phyloP scores from a whole-genome alignment of 768 basidiomycete genomes.

The Hericium rajendrae region DNA sequence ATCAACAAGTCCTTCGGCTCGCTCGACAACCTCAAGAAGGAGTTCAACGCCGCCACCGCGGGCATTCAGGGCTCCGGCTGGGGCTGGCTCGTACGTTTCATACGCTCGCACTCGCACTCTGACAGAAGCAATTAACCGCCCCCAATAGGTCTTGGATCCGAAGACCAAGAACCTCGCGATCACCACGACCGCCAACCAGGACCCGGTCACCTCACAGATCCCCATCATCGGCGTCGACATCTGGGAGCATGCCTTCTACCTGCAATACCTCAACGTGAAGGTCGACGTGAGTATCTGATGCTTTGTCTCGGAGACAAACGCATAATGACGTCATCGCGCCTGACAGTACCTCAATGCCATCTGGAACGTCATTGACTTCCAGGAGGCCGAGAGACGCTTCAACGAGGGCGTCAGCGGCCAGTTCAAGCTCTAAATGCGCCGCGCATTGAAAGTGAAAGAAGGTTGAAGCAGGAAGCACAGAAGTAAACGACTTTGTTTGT shows the following conservation, averaged over 20 bases:
- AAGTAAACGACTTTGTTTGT: too few relatives aligned
- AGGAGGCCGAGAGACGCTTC: conserved; percentile 69
- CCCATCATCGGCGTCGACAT: conserved; percentile 96
- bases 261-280: conserved; percentile 87
- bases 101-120: neutral
- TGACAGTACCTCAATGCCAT: conserved; percentile 85
- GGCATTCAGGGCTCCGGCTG: conserved; percentile 96
- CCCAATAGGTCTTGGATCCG: conserved; percentile 58
- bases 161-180: conserved; percentile 71
- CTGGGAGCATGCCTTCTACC: conserved; percentile 70
- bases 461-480: neutral
- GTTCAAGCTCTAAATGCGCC: neutral
- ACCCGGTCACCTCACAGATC: conserved; percentile 78
- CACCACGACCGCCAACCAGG: conserved; percentile 92
- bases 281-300: conserved; percentile 57
- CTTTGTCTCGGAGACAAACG: neutral
- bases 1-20: conserved; percentile 80
- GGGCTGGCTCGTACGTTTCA: conserved; percentile 80
- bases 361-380: conserved; percentile 95
- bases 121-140: neutral
- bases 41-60: conserved; percentile 79
- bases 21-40: conserved; percentile 75
- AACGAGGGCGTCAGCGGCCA: conserved; percentile 22
- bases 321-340: neutral
- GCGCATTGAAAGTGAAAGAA: neutral